Evolutionary conservation across 805 yeast species (phyloP), one percentile per base, ranked within the genome.

Genomic region (Pichia manshurica): DNA sequence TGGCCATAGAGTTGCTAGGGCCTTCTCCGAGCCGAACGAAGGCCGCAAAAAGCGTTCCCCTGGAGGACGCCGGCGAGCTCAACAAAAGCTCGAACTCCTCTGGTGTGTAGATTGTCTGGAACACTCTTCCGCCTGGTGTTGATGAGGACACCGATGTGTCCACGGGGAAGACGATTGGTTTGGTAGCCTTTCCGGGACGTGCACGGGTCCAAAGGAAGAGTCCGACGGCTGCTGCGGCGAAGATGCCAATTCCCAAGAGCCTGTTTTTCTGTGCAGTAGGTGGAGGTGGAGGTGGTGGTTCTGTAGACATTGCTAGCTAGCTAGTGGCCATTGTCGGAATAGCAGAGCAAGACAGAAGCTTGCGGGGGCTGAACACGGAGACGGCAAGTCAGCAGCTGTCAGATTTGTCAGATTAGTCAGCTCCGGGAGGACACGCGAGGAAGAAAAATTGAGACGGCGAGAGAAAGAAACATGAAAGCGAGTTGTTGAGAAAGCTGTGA

Each of bases 21-120:
- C 74, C 68, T 55, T 84, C 87, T 9, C 87, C 87, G 47, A 79
- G 59, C 38, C 77, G 69, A 1, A 89, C 84, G 66, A 87, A 87
- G 62, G 49, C 47, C 13, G 52, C 46, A 22, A 44, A 52, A 3
- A 52, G 19, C 1, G 48, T 46, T 4, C 55, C 53, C 7, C 47
- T 36, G 8, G 48, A 29, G 13, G 46, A 44, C 3, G 25, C 19
- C 4, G 55, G 52, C 2, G 53, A 32, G 4, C 42, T 31, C 33
- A 81, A 55, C 25, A 75, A 56, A 32, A 75, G 74, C 45, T 81
- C 79, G 39, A 87, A 64, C 55, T 87, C 95, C 45, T 70, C 65
- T 19, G 75, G 74, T 4, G 75, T 70, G 51, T 81, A 70, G 17
- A 87, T 68, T 34, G 82, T 75, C n/a, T 73, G 60, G 53, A 74